phyloP scores from a whole-genome alignment of 148 eudicot species.

The Nepenthes mirabilis region DNA sequence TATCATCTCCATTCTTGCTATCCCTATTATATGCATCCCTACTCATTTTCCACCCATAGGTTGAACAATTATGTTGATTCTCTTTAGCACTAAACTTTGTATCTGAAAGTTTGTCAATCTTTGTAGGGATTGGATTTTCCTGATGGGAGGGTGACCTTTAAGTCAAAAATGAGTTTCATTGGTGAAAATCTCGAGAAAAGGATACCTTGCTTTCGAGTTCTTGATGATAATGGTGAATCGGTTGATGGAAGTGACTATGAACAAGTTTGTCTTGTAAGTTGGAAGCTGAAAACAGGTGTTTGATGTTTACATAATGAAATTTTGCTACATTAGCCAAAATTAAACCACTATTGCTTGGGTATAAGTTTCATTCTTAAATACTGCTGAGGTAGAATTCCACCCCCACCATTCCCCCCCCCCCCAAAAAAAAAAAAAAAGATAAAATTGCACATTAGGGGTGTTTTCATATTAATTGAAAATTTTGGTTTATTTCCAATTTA shows the following conservation, averaged over 20 bases:
- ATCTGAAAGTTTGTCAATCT: background rate
- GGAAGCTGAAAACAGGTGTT: background rate
- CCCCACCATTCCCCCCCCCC: too few relatives aligned
- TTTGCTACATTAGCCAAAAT: too few relatives aligned
- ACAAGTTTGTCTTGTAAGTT: slow-evolving; percentile 18
- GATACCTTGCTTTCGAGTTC: slow-evolving; percentile 69
- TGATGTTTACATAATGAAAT: background rate
- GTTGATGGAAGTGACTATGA: slow-evolving; percentile 5
- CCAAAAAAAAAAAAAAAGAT: too few relatives aligned
- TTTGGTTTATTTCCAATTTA: too few relatives aligned
- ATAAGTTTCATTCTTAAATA: too few relatives aligned
- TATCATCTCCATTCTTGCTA: too few relatives aligned
- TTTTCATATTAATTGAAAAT: too few relatives aligned
- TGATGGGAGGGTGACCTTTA: slow-evolving; percentile 65
- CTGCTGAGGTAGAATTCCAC: too few relatives aligned
- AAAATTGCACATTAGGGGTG: too few relatives aligned
- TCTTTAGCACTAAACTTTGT: background rate
- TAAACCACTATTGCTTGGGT: too few relatives aligned
- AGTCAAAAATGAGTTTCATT: slow-evolving; percentile 49
- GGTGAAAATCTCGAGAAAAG: slow-evolving; percentile 32
- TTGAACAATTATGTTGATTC: background rate
- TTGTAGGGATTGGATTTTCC: slow-evolving; percentile 58
- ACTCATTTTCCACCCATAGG: too few relatives aligned
- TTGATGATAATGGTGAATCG: slow-evolving; percentile 40
- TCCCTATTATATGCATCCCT: too few relatives aligned